Conservation (phyloP, 768 basidiomycete species). For the Phanerochaete carnosa region DNA sequence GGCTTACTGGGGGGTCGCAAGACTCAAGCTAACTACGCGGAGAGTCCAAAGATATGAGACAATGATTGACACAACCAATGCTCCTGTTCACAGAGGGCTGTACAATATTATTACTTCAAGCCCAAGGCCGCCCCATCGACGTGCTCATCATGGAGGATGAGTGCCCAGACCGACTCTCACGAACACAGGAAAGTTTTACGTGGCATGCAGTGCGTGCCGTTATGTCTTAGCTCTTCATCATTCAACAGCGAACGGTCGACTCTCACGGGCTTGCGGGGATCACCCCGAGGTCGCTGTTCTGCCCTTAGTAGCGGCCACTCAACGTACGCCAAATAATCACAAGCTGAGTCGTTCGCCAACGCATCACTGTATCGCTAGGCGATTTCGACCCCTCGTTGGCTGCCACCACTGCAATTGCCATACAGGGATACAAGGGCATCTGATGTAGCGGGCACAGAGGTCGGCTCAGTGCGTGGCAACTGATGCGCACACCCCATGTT, state of each 20-base stretch:
- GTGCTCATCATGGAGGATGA: background rate
- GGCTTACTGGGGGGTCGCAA: too few species aligned
- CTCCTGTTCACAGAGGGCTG: too few species aligned
- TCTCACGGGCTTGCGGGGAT: background rate
- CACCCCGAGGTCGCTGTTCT: background rate
- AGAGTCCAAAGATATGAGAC: too few species aligned
- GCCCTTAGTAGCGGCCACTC: background rate
- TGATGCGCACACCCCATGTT: background rate
- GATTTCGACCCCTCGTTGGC: background rate
- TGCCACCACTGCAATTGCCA: background rate
- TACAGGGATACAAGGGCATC: background rate
- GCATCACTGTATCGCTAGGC: background rate
- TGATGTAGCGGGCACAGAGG: background rate
- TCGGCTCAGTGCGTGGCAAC: background rate
- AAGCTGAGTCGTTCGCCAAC: background rate
- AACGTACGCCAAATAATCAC: background rate
- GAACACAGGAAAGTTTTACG: background rate
- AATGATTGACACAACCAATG: too few species aligned
- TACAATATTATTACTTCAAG: too few species aligned
- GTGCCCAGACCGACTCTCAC: background rate
- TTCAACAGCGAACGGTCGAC: background rate
- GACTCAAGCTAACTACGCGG: too few species aligned
- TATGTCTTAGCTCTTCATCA: background rate
- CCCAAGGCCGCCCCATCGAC: too few species aligned
- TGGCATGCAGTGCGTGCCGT: background rate